Base-by-base conservation (phyloP, 345 rosid genomes). In the Boechera stricta region DNA sequence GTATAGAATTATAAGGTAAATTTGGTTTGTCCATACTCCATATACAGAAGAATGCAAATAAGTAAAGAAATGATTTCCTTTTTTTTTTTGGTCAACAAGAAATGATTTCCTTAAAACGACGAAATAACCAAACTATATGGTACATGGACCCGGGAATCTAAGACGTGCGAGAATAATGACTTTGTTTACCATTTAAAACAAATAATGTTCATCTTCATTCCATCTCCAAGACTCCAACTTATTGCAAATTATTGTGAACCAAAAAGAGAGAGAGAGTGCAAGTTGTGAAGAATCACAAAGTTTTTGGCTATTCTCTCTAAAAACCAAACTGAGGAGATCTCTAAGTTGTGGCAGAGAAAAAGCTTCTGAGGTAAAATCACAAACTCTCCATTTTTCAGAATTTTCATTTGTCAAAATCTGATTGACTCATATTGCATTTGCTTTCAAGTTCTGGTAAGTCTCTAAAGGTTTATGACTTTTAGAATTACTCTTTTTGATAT, bases 101-200 rank as follows among this genome's bases (percentile, higher is more conserved):
- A 26, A 55, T 16, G 38, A 16, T 24, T 3, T 21, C 16, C 64
- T 32, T 5, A 62, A 42, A 76, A 52, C 5, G 0, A 15, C 33
- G 36, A 68, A 52, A 42, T 7, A 70, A 36, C 51, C 67, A 71
- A 62, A 13, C 24, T 56, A 45, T 47, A 53, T 55, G 59, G 67
- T 54, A 56, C 35, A 63, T 55, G 66, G 64, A 54, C 61, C 60
- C 45, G 38, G 47, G 81, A 78, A 78, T 65, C 77, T 72, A 65
- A 65, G 81, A 72, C 77, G 77, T 78, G 81, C 77, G 41, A 65
- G 63, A 58, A 57, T 72, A 77, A 65, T 64, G 66, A 77, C 42
- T 64, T 77, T 47, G 48, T 77, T 57, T 64, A 71, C 72, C 68
- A 77, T 71, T 26, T 26, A 64, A 70, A 45, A 11, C 59, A 77